Evolutionary conservation across 495 filamentous ascomycete species (phyloP), one percentile per base, ranked within the genome.

Genomic region (Penicillium antarcticum): DNA sequence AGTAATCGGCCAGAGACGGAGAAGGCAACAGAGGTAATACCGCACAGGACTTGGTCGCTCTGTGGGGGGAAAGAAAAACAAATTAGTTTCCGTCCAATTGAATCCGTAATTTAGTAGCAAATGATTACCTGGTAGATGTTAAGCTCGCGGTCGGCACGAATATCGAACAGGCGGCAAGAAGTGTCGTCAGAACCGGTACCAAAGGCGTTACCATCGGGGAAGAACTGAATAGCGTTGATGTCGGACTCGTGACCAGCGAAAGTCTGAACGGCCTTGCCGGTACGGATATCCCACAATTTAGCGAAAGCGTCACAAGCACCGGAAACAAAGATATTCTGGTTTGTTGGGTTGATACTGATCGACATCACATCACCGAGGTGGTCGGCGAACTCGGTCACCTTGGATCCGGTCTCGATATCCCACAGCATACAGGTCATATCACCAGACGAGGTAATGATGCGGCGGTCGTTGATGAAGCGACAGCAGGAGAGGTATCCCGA

Each of bases 371-470:
- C 94, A 68, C 94, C 94, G 19, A 98, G 79, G 66, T 98, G 94
- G 77, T 98, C 94, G 62, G 94, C 95, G 56, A 98, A 98, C 71
- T 98, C 94, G 60, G 91, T 96, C 12, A 96, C 88, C 78, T 97
- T 97, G 40, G 89, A 87, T 19, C 95, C 95, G 0, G 94, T 92
- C 69, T 98, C 94, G 43, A 98, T 89, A 79, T 98, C 94, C 94
- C 94, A 98, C 61, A 97, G 87, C 88, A 97, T 97, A 76, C 94
- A 98, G 42, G 94, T 98, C 95, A 98, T 98, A 65, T 98, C 94
- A 43, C 94, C 94, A 12, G 94, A 98, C 12, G 94, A 98, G 51
- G 94, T 98, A 46, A 98, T 84, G 61, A 98, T 97, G 58, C 89
- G 88, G 59, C 92, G 87, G 77, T 98, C 94, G 69, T 96, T 98